Conservation (phyloP, 2,329 filamentous ascomycete genomes). For the Amylocarpus encephaloides region DNA sequence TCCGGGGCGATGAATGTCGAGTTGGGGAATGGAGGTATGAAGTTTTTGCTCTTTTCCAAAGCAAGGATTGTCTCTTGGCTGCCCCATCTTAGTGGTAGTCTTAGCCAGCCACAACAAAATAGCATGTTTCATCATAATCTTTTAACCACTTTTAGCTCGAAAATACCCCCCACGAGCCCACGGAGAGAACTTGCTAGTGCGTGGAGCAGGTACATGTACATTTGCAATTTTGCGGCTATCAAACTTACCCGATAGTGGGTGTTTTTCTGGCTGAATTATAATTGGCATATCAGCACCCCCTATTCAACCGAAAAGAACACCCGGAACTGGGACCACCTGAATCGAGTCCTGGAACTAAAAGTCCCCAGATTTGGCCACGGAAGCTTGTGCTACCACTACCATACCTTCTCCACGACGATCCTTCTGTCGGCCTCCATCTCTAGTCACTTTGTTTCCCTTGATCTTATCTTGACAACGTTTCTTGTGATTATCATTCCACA, state of each 20-base stretch:
- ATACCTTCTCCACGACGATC: background rate
- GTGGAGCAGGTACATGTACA: no score
- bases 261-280: constrained; percentile 1
- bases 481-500: no score
- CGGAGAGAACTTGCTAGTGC: no score
- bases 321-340: background rate
- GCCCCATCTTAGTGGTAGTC: no score
- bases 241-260: background rate
- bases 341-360: background rate
- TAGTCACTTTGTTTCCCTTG: no score
- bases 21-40: background rate
- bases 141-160: no score
- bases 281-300: background rate
- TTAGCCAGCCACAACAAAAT: no score
- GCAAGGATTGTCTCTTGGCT: no score
- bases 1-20: background rate
- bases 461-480: no score
- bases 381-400: background rate
- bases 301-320: background rate
- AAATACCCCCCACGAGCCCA: no score
- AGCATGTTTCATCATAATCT: no score
- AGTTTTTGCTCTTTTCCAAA: background rate
- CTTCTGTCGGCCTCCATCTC: background rate
- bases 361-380: background rate
- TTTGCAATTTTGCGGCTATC: background rate